Evolutionary conservation across 2,329 filamentous ascomycete species (phyloP).

Genomic region (Penicillium sp.): DNA sequence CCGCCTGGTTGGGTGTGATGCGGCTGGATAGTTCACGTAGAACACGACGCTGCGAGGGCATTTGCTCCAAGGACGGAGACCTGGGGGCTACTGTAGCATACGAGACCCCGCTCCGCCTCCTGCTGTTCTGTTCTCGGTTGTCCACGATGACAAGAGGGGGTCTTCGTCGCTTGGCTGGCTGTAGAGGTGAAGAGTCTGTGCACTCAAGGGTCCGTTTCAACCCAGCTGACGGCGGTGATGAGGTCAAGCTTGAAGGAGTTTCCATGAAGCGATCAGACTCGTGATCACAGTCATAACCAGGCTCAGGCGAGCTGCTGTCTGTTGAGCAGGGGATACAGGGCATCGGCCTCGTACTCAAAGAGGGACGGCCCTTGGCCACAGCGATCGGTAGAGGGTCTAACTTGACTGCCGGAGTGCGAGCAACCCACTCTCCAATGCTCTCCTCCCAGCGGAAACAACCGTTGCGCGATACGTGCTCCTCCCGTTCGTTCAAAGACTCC

Average conservation of each 20-base stretch:
- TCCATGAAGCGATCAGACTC: constrained; percentile 23
- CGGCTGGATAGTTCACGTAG: constrained; percentile 23
- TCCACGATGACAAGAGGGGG: constrained; percentile 20
- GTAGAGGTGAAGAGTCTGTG: constrained; percentile 15
- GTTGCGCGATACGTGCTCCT: constrained; percentile 18
- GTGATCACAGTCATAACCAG: constrained; percentile 21
- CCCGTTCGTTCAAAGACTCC: constrained; percentile 16
- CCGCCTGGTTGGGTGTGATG: constrained; percentile 7
- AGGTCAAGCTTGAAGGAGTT: constrained; percentile 32
- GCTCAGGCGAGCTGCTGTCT: constrained; percentile 27
- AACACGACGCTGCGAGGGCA: constrained; percentile 13
- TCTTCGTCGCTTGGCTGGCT: constrained; percentile 29
- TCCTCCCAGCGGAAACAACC: constrained; percentile 56
- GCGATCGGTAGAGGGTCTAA: constrained; percentile 18
- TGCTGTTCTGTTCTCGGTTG: neutral
- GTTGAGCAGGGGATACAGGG: constrained; percentile 27
- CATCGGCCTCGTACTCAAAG: constrained; percentile 11
- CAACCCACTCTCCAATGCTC: constrained; percentile 60
- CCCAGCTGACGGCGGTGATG: constrained; percentile 32
- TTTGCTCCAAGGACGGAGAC: constrained; percentile 14
- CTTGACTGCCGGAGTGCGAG: constrained; percentile 46
- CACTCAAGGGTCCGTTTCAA: constrained; percentile 24
- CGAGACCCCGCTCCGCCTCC: neutral
- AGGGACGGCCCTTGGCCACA: constrained; percentile 8
- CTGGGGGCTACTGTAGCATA: constrained; percentile 1